Evolutionary conservation across 768 basidiomycete genomes (phyloP).

Genomic region (Lactifluus piperatus): DNA sequence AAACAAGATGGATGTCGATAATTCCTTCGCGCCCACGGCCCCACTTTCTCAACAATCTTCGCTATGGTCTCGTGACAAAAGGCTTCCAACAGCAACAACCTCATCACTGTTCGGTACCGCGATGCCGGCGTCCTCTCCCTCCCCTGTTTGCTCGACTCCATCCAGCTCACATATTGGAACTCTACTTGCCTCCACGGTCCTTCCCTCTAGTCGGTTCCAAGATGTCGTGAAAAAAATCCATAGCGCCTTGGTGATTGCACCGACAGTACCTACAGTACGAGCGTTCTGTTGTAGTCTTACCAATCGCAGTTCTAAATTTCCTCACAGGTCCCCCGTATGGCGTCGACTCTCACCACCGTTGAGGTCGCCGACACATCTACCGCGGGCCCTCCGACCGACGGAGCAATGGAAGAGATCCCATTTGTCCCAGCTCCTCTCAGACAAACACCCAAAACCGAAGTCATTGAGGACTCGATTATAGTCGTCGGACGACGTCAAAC

Average conservation of each 20-base stretch:
- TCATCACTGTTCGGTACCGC: conserved; percentile 21
- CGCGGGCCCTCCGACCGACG: conserved; percentile 14
- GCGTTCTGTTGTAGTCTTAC: not conserved
- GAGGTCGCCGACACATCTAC: conserved; percentile 10
- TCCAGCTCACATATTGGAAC: conserved; percentile 38
- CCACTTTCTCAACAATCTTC: not conserved
- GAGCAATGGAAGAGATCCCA: conserved; percentile 61
- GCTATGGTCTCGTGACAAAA: conserved; percentile 6
- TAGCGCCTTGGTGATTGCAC: conserved; percentile 50
- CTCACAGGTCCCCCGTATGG: not conserved
- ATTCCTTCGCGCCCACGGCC: not conserved
- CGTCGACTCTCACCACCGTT: not conserved
- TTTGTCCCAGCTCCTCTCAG: conserved; percentile 67
- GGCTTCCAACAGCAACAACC: conserved; percentile 7
- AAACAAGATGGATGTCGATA: conserved; percentile 5
- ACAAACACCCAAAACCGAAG: conserved; percentile 23
- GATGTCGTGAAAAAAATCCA: conserved; percentile 61
- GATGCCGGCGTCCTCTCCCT: not conserved
- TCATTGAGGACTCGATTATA: conserved; percentile 56
- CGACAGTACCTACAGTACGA: conserved; percentile 39
- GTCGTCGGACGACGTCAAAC: conserved; percentile 62
- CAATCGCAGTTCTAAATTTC: not conserved
- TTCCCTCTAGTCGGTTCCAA: conserved; percentile 31
- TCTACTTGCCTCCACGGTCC: not conserved
- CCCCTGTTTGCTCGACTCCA: conserved; percentile 23